Conservation (phyloP, 169 alveolate species). For the Babesia ovata region DNA sequence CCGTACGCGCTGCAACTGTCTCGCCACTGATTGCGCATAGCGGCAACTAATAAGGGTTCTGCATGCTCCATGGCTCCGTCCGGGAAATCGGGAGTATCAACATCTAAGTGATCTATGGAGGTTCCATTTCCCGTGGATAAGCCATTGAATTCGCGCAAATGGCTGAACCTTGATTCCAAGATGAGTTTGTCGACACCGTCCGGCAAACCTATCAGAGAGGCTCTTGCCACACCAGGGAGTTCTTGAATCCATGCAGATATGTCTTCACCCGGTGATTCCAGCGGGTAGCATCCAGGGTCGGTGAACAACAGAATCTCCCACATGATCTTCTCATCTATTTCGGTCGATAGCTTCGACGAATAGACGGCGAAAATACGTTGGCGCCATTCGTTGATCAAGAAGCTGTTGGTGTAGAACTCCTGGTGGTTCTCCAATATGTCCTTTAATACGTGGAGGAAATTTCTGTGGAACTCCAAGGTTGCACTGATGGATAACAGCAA, state of each 20-base stretch:
- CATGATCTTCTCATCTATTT: conserved; percentile 13
- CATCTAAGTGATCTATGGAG: background rate
- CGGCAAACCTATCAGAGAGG: conserved; percentile 35
- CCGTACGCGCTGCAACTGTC: background rate
- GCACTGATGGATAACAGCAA: conserved; percentile 88
- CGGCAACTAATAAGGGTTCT: conserved; percentile 9
- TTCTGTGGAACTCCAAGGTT: conserved; percentile 45
- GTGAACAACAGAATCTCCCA: conserved; percentile 34
- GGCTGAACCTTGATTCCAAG: background rate
- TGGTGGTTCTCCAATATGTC: background rate
- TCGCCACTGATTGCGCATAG: conserved; percentile 6
- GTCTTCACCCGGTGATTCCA: background rate
- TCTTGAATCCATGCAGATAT: conserved; percentile 16
- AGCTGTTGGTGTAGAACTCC: background rate
- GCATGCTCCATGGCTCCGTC: background rate
- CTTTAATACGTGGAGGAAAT: background rate
- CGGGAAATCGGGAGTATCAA: background rate
- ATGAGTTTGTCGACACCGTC: conserved; percentile 3
- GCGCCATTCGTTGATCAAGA: conserved; percentile 25
- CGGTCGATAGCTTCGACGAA: conserved; percentile 29
- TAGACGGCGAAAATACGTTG: conserved; percentile 12
- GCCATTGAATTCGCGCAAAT: background rate
- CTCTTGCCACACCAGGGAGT: conserved; percentile 1
- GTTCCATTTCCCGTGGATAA: background rate
- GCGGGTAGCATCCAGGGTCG: conserved; percentile 11